Percentiles rank a stretch among this genome's conserved stretches.
phyloP scores from a whole-genome alignment of 139 green algal species.

The Spirogloea muscicola region DNA sequence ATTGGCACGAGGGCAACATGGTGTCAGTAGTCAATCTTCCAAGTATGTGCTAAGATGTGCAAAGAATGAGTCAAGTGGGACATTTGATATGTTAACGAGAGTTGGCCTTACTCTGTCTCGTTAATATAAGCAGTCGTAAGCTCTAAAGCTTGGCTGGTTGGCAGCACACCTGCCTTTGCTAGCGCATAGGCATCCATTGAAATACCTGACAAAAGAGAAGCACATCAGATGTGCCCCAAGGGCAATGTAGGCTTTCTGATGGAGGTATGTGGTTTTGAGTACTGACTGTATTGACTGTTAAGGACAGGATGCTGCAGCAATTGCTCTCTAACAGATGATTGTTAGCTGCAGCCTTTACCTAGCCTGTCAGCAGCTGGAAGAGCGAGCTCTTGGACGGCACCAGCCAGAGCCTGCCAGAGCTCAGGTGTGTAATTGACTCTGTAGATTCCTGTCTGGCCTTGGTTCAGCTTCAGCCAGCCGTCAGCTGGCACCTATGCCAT shows the following conservation, averaged over 20 bases:
- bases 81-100: neutral
- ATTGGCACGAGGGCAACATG: neutral
- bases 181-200: slow-evolving; percentile 38
- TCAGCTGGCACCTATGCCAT: slow-evolving; percentile 6
- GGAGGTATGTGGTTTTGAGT: neutral
- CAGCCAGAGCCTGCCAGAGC: slow-evolving; percentile 24
- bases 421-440: slow-evolving; percentile 44
- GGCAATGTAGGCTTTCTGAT: neutral
- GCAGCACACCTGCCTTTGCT: slow-evolving; percentile 31
- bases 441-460: slow-evolving; percentile 52
- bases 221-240: neutral
- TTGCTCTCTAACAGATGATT: neutral
- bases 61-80: neutral
- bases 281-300: no score
- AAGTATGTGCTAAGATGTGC: neutral
- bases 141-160: slow-evolving; percentile 25
- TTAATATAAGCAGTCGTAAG: slow-evolving; percentile 4
- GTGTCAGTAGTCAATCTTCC: neutral
- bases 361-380: slow-evolving; percentile 33
- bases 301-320: neutral
- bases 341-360: slow-evolving; percentile 1
- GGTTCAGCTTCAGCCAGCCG: slow-evolving; percentile 71
- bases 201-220: neutral
- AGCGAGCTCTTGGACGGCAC: slow-evolving; percentile 9
- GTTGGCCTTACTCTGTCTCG: slow-evolving; percentile 19